Conservation (phyloP, 1,284 basidiomycete species). For the Mycosarcoma mackinlayi region DNA sequence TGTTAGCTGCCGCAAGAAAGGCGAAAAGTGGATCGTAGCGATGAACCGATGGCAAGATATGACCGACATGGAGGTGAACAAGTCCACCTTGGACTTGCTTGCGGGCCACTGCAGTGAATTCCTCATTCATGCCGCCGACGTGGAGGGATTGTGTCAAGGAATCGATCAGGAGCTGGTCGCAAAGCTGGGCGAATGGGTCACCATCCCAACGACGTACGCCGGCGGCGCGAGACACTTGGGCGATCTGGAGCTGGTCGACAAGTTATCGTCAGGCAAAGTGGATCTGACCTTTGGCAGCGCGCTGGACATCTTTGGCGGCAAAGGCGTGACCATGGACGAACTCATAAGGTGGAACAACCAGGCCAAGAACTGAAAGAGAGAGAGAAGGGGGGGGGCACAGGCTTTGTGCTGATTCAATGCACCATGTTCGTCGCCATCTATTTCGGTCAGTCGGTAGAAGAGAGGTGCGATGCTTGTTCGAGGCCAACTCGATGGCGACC, state of each 20-base stretch:
- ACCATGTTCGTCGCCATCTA: too few species aligned
- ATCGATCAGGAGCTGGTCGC: constrained; percentile 90
- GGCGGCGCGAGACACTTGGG: constrained; percentile 89
- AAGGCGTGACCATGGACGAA: constrained; percentile 78
- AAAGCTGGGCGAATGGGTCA: constrained; percentile 88
- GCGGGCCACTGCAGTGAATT: constrained; percentile 78
- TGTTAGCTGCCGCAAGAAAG: constrained; percentile 87
- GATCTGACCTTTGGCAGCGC: constrained; percentile 94
- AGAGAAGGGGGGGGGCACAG: too few species aligned
- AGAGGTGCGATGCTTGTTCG: not conserved
- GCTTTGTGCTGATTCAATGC: too few species aligned
- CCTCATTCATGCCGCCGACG: constrained; percentile 95
- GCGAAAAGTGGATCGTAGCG: constrained; percentile 87
- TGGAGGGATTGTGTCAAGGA: constrained; percentile 95
- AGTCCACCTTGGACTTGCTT: constrained; percentile 34
- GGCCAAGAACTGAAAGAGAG: constrained; percentile 4
- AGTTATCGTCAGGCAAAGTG: constrained; percentile 83
- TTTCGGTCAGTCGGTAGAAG: not conserved
- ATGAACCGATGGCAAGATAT: constrained; percentile 99
- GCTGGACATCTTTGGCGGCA: constrained; percentile 85
- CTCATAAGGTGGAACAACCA: constrained; percentile 72
- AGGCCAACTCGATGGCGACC: too few species aligned
- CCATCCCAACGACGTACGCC: constrained; percentile 93
- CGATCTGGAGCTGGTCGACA: constrained; percentile 86
- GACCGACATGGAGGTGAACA: constrained; percentile 89